A percentile compares a stretch with the other conserved stretches of the same genome.
phyloP scores from a whole-genome alignment of 495 filamentous ascomycete genomes.

The Pseudomonodictys pantanalensis region DNA sequence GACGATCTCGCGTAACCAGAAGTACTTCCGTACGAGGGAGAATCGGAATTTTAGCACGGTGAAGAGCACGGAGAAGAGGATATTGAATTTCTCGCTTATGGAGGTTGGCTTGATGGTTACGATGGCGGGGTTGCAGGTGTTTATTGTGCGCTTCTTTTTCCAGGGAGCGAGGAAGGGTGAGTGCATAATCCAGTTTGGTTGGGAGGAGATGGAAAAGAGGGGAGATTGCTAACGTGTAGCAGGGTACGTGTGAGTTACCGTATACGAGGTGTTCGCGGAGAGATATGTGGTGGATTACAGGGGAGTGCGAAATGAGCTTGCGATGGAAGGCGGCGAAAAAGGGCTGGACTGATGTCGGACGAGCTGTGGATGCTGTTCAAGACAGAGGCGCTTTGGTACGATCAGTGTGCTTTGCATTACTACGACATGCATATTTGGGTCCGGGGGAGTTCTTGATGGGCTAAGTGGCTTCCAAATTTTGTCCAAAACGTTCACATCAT shows the following conservation, averaged over 20 bases:
- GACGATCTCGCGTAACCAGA: constrained; percentile 96
- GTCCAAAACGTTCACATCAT: too few relatives aligned
- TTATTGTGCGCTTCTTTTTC: constrained; percentile 98
- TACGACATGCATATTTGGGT: too few relatives aligned
- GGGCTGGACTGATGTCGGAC: too few relatives aligned
- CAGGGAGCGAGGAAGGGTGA: constrained; percentile 77
- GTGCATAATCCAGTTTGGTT: constrained; percentile 26
- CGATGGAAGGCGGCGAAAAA: too few relatives aligned
- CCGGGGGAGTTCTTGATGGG: too few relatives aligned
- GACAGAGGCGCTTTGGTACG: too few relatives aligned
- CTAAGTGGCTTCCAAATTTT: too few relatives aligned
- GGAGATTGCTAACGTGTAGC: neutral
- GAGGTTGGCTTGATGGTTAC: constrained; percentile 88
- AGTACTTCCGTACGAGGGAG: constrained; percentile 98
- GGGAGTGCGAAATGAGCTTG: too few relatives aligned
- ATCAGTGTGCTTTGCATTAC: too few relatives aligned
- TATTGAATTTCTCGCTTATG: constrained; percentile 95
- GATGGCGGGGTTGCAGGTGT: constrained; percentile 97
- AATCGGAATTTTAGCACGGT: constrained; percentile 99
- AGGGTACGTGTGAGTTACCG: neutral
- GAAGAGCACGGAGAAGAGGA: constrained; percentile 87
- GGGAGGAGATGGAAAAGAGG: neutral
- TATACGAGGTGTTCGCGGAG: too few relatives aligned
- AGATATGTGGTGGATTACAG: too few relatives aligned
- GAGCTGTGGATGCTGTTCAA: too few relatives aligned